Evolutionary conservation across 2,329 filamentous ascomycete species (phyloP).

Genomic region (Leptodontidium sp.): DNA sequence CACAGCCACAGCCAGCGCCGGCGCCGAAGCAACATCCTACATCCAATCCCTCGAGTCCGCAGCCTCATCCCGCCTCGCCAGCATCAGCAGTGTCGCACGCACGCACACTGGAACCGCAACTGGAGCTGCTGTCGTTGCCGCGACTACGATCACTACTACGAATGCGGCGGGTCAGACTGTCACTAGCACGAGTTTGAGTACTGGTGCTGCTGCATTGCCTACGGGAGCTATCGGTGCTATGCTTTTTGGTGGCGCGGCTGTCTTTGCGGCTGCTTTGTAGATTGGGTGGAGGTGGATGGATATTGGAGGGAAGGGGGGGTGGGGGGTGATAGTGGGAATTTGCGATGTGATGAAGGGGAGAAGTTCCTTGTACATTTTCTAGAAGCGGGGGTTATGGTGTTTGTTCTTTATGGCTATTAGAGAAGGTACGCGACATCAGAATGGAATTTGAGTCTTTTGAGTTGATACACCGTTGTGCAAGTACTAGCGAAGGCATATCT

Average conservation of each 20-base stretch:
- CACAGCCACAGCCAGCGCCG: not conserved
- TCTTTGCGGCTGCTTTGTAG: slow-evolving; percentile 5
- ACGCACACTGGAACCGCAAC: not conserved
- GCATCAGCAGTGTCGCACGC: not conserved
- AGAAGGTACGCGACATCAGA: no score
- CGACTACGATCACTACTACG: not conserved
- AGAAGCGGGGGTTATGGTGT: no score
- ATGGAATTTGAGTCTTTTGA: no score
- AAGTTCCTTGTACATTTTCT: no score
- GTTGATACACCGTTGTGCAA: no score
- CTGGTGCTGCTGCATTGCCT: not conserved
- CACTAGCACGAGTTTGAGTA: not conserved
- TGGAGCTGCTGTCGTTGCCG: not conserved
- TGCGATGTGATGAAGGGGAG: not conserved
- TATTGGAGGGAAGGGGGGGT: not conserved
- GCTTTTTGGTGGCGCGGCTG: slow-evolving; percentile 6
- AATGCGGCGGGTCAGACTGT: slow-evolving; percentile 3
- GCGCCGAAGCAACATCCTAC: not conserved
- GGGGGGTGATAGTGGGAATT: not conserved
- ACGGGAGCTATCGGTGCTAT: slow-evolving; percentile 12
- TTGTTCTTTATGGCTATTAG: not conserved
- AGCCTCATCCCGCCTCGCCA: slow-evolving; percentile 9
- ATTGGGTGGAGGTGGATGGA: no score
- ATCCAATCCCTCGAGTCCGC: slow-evolving; percentile 9
- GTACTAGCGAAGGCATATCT: no score